Conservation (phyloP, 208 protist genomes). For the Novymonas esmeraldas region DNA sequence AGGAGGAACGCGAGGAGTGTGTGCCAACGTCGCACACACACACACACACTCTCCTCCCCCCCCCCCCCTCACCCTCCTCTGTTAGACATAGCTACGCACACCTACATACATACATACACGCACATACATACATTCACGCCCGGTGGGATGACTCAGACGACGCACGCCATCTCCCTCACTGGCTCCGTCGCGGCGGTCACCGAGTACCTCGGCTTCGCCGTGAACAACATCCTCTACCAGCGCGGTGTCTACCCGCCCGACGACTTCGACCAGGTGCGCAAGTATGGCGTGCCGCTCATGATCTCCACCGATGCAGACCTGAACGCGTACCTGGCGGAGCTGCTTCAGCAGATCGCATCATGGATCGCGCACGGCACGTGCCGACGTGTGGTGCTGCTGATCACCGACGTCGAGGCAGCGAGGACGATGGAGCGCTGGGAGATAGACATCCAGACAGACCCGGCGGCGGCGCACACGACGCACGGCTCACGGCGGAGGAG, state of each 20-base stretch:
- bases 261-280: slow-evolving; percentile 91
- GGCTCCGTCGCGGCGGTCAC: slow-evolving; percentile 97
- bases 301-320: slow-evolving; percentile 95
- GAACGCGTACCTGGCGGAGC: slow-evolving; percentile 94
- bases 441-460: slow-evolving; percentile 84
- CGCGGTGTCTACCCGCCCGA: slow-evolving; percentile 98
- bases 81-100: not conserved
- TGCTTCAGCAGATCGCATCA: slow-evolving; percentile 93
- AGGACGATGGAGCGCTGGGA: slow-evolving; percentile 96
- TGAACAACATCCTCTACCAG: slow-evolving; percentile 96
- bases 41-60: not conserved
- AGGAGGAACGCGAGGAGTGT: no score
- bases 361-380: slow-evolving; percentile 93
- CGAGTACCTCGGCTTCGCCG: slow-evolving; percentile 97
- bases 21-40: no score
- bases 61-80: not conserved
- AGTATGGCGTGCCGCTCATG: slow-evolving; percentile 96
- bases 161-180: slow-evolving; percentile 93
- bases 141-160: slow-evolving; percentile 34
- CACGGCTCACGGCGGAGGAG: slow-evolving; percentile 4
- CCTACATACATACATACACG: not conserved
- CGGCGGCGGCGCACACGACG: not conserved
- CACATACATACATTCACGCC: not conserved
- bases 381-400: slow-evolving; percentile 95
- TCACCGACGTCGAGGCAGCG: slow-evolving; percentile 66